Percentiles rank a stretch among this genome's conserved stretches.
phyloP scores from a whole-genome alignment of 371 early-diverging fungal species.

The Rhizopus arrhizus region DNA sequence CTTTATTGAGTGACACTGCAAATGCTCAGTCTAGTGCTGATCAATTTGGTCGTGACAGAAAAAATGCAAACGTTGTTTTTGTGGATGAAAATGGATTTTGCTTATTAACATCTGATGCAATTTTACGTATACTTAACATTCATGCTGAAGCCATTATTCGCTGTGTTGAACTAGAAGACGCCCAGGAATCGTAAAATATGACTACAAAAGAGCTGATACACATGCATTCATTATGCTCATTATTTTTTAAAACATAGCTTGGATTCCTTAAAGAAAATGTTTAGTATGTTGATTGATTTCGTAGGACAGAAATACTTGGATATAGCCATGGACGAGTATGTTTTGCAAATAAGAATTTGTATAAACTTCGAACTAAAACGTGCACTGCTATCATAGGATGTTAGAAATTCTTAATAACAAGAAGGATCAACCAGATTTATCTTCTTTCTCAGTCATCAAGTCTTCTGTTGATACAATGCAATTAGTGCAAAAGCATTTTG shows the following conservation, averaged over 20 bases:
- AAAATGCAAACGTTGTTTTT: conserved; percentile 27
- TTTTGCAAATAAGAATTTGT: neutral
- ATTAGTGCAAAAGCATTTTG: conserved; percentile 90
- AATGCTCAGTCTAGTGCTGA: conserved; percentile 12
- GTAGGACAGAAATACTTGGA: conserved; percentile 81
- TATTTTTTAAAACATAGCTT: conserved; percentile 21
- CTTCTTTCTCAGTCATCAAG: conserved; percentile 69
- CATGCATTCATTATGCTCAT: neutral
- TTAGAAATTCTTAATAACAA: conserved; percentile 73
- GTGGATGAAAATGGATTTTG: conserved; percentile 55
- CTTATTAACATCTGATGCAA: conserved; percentile 60
- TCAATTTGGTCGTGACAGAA: conserved; percentile 18
- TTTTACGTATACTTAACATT: conserved; percentile 71
- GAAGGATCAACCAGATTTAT: conserved; percentile 72
- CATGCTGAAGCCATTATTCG: conserved; percentile 87
- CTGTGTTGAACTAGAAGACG: conserved; percentile 76
- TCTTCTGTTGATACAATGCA: conserved; percentile 75
- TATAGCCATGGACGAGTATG: conserved; percentile 81
- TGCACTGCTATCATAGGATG: conserved; percentile 48
- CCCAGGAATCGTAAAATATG: conserved; percentile 61
- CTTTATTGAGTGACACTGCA: conserved; percentile 18
- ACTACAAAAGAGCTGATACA: too few species aligned
- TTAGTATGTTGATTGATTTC: conserved; percentile 72
- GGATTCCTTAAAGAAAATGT: conserved; percentile 55
- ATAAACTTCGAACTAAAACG: neutral